These are phyloP conservation scores for Trichomonas vaginalis DNA, from an alignment of 208 protist genomes.

Conservation along the genomic window DNA sequence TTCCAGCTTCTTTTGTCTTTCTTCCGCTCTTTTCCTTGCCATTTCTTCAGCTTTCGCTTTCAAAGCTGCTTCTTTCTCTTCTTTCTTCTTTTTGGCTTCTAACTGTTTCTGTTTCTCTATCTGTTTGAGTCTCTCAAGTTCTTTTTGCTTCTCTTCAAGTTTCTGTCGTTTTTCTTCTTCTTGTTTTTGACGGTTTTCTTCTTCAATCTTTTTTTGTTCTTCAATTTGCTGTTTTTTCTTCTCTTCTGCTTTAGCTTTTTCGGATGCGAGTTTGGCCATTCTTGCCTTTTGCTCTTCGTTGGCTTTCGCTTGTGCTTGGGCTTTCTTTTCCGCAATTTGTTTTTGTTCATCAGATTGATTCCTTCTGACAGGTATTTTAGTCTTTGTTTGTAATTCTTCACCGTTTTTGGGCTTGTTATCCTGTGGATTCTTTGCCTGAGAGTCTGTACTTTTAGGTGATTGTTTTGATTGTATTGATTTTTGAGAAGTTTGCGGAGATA, in stretches of 20 bases:
- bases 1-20: not conserved
- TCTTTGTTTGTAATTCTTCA: not conserved
- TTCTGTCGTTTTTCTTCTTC: not conserved
- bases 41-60: not conserved
- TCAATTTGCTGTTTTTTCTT: not conserved
- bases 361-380: not conserved
- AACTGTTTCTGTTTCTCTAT: not conserved
- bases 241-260: not conserved
- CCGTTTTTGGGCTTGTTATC: not conserved
- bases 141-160: not conserved
- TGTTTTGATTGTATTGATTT: not conserved
- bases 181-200: not conserved
- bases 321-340: not conserved
- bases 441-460: not conserved
- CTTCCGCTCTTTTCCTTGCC: not conserved
- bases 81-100: not conserved
- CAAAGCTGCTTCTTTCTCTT: not conserved
- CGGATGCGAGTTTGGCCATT: not conserved
- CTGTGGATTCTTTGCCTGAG: too few species aligned
- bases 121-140: not conserved
- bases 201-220: not conserved
- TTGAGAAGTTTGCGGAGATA: not conserved
- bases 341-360: not conserved
- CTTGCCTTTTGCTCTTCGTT: not conserved
- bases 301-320: not conserved